phyloP scores from a whole-genome alignment of 768 basidiomycete genomes.

The Lyophyllum semitale region DNA sequence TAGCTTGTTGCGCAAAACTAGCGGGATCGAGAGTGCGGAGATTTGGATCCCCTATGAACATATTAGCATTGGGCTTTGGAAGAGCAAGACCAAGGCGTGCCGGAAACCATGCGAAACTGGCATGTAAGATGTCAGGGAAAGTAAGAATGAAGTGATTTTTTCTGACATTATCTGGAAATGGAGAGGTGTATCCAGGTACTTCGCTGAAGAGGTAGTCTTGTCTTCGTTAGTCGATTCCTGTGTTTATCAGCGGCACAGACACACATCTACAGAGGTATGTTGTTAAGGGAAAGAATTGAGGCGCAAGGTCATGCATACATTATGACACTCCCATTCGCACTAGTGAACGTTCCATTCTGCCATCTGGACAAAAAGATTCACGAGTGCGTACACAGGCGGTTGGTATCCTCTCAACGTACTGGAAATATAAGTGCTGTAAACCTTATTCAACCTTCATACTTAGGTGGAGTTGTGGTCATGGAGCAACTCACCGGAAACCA shows the following conservation, averaged over 20 bases:
- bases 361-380: conserved; percentile 21
- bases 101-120: conserved; percentile 43
- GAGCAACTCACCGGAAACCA: conserved; percentile 25
- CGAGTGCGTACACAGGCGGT: neutral
- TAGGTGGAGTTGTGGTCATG: neutral
- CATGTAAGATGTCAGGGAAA: neutral
- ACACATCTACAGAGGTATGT: neutral
- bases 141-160: neutral
- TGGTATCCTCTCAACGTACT: conserved; percentile 19
- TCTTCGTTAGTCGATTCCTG: neutral
- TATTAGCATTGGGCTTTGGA: neutral
- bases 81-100: conserved; percentile 15
- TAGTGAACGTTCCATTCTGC: conserved; percentile 39
- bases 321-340: conserved; percentile 34
- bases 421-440: conserved; percentile 28
- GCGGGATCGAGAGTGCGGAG: conserved; percentile 32
- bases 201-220: conserved; percentile 38
- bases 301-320: conserved; percentile 26
- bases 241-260: neutral
- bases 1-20: conserved; percentile 36
- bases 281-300: neutral
- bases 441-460: too few relatives aligned
- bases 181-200: conserved; percentile 32
- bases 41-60: conserved; percentile 29
- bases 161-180: conserved; percentile 42